Conservation (phyloP, 2,329 filamentous ascomycete species). For the Epichloe amarillans region DNA sequence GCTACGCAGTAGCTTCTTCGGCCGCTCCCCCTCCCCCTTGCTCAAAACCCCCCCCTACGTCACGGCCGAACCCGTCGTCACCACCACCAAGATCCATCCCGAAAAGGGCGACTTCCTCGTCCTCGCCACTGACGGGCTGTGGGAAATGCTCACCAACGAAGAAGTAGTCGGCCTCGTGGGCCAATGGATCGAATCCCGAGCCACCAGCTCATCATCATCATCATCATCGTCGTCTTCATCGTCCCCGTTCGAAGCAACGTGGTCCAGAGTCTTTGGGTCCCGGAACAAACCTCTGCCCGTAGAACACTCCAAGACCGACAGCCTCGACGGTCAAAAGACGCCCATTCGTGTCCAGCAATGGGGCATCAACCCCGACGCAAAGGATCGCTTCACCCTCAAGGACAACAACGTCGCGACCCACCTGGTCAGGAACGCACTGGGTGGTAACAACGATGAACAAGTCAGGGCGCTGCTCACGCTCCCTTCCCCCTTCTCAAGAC, state of each 20-base stretch:
- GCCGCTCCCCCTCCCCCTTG: conserved; percentile 61
- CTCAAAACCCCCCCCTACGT: conserved; percentile 92
- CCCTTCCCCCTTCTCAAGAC: conserved; percentile 76
- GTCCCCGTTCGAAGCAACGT: conserved; percentile 57
- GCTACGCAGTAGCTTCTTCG: conserved; percentile 78
- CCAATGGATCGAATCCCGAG: conserved; percentile 84
- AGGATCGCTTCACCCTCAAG: conserved; percentile 79
- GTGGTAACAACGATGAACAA: conserved; percentile 87
- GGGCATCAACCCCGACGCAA: conserved; percentile 61
- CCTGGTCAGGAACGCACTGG: conserved; percentile 85
- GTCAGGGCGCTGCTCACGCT: conserved; percentile 83
- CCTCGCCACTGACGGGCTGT: conserved; percentile 89
- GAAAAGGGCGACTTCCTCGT: conserved; percentile 89
- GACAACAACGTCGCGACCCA: conserved; percentile 96
- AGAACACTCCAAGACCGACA: conserved; percentile 43
- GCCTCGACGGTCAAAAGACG: conserved; percentile 59
- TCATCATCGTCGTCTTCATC: conserved; percentile 10
- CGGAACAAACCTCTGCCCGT: conserved; percentile 52
- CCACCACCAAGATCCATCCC: conserved; percentile 82
- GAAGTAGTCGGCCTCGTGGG: conserved; percentile 94
- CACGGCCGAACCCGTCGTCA: conserved; percentile 88
- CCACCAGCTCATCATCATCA: conserved; percentile 8
- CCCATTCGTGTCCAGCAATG: conserved; percentile 87
- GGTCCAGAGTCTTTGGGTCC: conserved; percentile 51
- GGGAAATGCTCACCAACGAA: conserved; percentile 99